These are phyloP conservation scores for Xylaria curta DNA, from an alignment of 495 filamentous ascomycete genomes.

Conservation along the genomic window DNA sequence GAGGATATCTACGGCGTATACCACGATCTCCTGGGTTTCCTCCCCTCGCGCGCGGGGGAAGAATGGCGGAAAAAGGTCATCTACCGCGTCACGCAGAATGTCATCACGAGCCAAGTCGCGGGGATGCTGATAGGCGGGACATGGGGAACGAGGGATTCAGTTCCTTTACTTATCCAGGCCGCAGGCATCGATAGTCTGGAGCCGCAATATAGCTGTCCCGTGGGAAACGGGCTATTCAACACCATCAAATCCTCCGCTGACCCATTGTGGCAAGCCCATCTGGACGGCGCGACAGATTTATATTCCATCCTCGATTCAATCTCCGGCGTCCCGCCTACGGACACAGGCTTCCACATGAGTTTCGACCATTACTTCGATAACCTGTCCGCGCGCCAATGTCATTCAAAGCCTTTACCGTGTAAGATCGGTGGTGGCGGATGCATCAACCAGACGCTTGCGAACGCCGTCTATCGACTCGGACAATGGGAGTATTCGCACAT, in stretches of 20 bases:
- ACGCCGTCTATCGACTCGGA: constrained; percentile 70
- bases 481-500: constrained; percentile 74
- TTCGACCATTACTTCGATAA: constrained; percentile 81
- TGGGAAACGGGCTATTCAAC: constrained; percentile 51
- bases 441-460: constrained; percentile 59
- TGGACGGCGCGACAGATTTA: constrained; percentile 57
- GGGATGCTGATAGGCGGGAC: constrained; percentile 68
- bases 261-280: constrained; percentile 62
- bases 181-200: constrained; percentile 66
- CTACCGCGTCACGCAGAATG: constrained; percentile 72
- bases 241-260: constrained; percentile 54
- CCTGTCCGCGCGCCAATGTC: constrained; percentile 71
- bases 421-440: constrained; percentile 53
- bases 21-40: constrained; percentile 61
- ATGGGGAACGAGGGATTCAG: constrained; percentile 47
- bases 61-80: constrained; percentile 48
- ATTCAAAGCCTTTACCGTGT: constrained; percentile 68
- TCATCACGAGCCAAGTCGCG: constrained; percentile 74
- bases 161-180: constrained; percentile 57
- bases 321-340: constrained; percentile 60
- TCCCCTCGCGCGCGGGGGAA: constrained; percentile 48
- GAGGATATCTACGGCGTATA: constrained; percentile 69
- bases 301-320: constrained; percentile 62
- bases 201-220: constrained; percentile 64
- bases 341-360: constrained; percentile 64